phyloP scores from a whole-genome alignment of 148 eudicot genomes.

The Vaccinium corymbosum region DNA sequence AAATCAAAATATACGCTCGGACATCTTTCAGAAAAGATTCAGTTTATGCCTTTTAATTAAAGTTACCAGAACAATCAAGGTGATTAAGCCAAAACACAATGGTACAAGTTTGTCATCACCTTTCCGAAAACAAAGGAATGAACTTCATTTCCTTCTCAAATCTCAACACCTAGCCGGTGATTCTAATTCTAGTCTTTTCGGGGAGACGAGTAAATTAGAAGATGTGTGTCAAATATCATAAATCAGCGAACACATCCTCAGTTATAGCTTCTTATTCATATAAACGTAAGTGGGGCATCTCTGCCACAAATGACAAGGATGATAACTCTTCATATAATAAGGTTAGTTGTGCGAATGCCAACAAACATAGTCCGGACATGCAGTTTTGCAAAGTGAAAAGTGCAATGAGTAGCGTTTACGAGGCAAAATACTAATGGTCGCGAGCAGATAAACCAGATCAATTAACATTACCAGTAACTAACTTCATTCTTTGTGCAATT shows the following conservation, averaged over 20 bases:
- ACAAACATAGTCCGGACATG: neutral
- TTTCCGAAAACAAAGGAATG: neutral
- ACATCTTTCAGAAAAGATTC: neutral
- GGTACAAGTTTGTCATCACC: neutral
- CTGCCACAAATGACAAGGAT: neutral
- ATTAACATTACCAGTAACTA: neutral
- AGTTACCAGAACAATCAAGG: too few species aligned
- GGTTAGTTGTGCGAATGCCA: neutral
- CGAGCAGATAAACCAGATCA: neutral
- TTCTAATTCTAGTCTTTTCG: neutral
- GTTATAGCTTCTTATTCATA: neutral
- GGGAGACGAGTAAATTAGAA: neutral
- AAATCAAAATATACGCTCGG: neutral
- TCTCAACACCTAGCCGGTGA: neutral
- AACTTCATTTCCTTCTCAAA: neutral
- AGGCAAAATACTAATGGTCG: neutral
- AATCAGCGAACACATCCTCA: conserved; percentile 4
- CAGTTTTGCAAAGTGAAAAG: neutral
- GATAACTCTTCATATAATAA: neutral
- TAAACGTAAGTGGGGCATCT: neutral
- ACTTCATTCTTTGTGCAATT: neutral
- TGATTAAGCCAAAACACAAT: neutral
- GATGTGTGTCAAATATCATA: neutral
- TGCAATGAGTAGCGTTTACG: neutral
- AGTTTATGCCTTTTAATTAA: neutral